A percentile compares a stretch with the other conserved stretches of the same genome.
Evolutionary conservation across 345 rosid species (phyloP).

Genomic region (Dimocarpus longan): DNA sequence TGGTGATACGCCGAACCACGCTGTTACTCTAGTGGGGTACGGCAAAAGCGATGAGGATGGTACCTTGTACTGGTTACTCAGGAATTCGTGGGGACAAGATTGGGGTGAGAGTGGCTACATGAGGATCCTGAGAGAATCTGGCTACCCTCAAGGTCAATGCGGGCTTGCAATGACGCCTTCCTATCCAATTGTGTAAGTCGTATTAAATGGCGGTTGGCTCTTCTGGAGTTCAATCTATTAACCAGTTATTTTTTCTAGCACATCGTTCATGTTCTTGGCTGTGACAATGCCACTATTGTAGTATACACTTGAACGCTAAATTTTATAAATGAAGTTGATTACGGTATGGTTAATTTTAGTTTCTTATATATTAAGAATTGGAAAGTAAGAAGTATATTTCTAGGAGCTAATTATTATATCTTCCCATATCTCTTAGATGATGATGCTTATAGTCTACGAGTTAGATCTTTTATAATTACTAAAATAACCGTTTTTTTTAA

Average conservation of each 20-base stretch:
- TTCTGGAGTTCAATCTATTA: not conserved
- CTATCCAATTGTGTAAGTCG: constrained; percentile 40
- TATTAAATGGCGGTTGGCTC: not conserved
- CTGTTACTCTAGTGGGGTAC: constrained; percentile 51
- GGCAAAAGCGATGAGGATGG: constrained; percentile 19
- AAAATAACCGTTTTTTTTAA: no score
- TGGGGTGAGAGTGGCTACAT: constrained; percentile 62
- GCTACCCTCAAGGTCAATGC: constrained; percentile 37
- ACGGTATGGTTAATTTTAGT: not conserved
- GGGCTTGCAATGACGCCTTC: constrained; percentile 47
- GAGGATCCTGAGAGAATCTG: constrained; percentile 45
- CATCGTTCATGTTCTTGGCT: not conserved
- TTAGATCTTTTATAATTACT: no score
- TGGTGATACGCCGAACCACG: constrained; percentile 33
- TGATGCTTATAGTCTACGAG: no score
- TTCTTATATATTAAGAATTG: no score
- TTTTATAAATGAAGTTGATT: not conserved
- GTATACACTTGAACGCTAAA: not conserved
- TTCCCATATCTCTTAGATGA: no score
- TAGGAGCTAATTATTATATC: no score
- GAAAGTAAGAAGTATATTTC: no score
- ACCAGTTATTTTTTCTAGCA: no score
- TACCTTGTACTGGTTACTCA: constrained; percentile 48
- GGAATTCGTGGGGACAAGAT: constrained; percentile 55
- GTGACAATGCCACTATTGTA: not conserved